A percentile compares a stretch with the other conserved stretches of the same genome.
phyloP scores from a whole-genome alignment of 2,329 filamentous ascomycete species.

The Didymella sp. region DNA sequence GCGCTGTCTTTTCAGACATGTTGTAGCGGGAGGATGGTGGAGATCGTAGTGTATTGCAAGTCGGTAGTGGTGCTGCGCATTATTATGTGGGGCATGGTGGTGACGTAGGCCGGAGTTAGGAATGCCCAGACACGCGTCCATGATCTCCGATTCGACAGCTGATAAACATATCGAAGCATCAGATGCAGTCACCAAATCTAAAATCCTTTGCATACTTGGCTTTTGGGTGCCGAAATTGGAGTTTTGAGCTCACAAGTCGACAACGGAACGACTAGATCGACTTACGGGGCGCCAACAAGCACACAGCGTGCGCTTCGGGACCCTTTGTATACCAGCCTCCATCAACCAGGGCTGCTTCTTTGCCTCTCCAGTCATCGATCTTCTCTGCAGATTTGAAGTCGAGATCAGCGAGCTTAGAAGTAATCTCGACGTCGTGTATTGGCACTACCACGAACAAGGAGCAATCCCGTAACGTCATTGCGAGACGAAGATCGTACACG shows the following conservation, averaged over 20 bases:
- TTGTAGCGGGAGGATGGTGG: background rate
- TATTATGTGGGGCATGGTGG: constrained; percentile 1
- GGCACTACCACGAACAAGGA: constrained; percentile 52
- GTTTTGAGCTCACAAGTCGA: background rate
- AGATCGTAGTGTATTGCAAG: background rate
- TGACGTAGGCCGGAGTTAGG: constrained; percentile 15
- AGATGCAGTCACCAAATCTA: background rate
- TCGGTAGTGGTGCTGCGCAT: background rate
- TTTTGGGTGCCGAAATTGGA: background rate
- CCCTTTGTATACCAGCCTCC: constrained; percentile 50
- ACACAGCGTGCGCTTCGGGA: constrained; percentile 8
- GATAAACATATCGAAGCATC: background rate
- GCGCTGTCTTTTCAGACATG: constrained; percentile 17
- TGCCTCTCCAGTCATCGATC: constrained; percentile 50
- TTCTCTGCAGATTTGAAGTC: constrained; percentile 56
- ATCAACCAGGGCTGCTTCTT: constrained; percentile 50
- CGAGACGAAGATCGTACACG: constrained; percentile 38
- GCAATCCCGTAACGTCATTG: constrained; percentile 59
- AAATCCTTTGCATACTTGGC: background rate
- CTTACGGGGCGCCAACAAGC: constrained; percentile 5
- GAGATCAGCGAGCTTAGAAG: constrained; percentile 55
- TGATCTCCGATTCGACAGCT: constrained; percentile 12
- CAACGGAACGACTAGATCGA: background rate
- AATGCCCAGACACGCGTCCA: constrained; percentile 7
- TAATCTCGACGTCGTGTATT: constrained; percentile 31